These are phyloP conservation scores for Thelonectria discophora DNA, from an alignment of 2,329 filamentous ascomycete genomes.

Conservation along the genomic window DNA sequence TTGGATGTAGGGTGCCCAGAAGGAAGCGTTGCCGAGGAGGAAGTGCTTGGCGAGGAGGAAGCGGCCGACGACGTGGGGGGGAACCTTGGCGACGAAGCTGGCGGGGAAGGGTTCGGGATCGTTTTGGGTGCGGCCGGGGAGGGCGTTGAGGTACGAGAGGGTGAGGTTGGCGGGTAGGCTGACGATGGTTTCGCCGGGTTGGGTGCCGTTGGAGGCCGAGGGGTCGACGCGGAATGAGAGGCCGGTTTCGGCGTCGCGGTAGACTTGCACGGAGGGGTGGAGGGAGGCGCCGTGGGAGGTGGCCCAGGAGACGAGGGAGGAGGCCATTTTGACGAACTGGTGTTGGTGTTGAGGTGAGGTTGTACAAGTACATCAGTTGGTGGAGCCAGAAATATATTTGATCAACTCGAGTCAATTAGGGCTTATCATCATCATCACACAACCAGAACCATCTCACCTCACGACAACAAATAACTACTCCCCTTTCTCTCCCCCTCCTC, in stretches of 20 bases:
- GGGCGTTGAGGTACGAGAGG: constrained; percentile 67
- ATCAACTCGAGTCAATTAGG: background rate
- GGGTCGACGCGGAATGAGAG: constrained; percentile 63
- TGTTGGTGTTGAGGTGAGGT: background rate
- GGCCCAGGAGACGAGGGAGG: constrained; percentile 59
- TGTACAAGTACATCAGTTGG: background rate
- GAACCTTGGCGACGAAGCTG: constrained; percentile 58
- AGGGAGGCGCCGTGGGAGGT: constrained; percentile 55
- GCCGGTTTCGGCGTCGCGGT: constrained; percentile 59
- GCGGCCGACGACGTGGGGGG: constrained; percentile 68
- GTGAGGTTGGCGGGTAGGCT: constrained; percentile 61
- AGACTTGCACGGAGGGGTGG: constrained; percentile 62
- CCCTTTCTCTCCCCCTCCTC: background rate
- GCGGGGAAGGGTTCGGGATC: constrained; percentile 52
- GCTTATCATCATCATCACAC: background rate
- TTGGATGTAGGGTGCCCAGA: constrained; percentile 74
- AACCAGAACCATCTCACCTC: too few species aligned
- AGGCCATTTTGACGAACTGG: constrained; percentile 17
- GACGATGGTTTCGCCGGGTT: constrained; percentile 56
- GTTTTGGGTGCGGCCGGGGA: constrained; percentile 42
- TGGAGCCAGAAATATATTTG: background rate
- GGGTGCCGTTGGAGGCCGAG: constrained; percentile 39
- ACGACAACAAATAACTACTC: background rate
- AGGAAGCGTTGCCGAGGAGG: constrained; percentile 64
- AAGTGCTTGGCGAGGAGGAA: constrained; percentile 77